These are phyloP conservation scores for Knoxia roxburghii DNA, from an alignment of 257 asterid genomes.

Conservation along the genomic window DNA sequence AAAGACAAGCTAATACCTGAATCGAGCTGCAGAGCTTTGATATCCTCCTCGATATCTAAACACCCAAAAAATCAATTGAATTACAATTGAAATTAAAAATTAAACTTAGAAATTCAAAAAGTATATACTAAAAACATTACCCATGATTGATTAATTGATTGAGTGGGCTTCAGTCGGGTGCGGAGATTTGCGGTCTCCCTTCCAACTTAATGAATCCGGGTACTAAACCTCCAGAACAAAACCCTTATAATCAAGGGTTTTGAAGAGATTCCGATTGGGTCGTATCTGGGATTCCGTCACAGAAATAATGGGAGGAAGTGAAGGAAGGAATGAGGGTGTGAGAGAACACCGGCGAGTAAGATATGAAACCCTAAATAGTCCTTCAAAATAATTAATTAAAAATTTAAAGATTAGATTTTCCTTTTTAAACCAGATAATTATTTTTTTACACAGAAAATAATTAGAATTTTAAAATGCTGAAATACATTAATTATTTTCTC, in stretches of 20 bases:
- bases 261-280: conserved; percentile 1
- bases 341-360: neutral
- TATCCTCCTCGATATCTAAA: conserved; percentile 79
- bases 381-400: no score
- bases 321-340: neutral
- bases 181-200: neutral
- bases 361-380: neutral
- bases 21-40: conserved; percentile 86
- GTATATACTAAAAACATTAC: neutral
- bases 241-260: neutral
- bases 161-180: neutral
- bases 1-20: conserved; percentile 38
- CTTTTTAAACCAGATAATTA: no score
- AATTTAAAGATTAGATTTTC: no score
- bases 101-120: neutral
- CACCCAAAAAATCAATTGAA: neutral
- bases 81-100: neutral
- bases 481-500: no score
- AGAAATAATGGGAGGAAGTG: neutral
- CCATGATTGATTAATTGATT: neutral
- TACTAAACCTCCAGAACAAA: neutral
- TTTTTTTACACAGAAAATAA: no score
- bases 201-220: neutral
- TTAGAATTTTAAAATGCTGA: no score
- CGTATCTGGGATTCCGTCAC: neutral